A percentile compares a stretch with the other conserved stretches of the same genome.
Conservation (phyloP, 192 early-diverging fungal species). For the Pilobolus umbonatus region DNA sequence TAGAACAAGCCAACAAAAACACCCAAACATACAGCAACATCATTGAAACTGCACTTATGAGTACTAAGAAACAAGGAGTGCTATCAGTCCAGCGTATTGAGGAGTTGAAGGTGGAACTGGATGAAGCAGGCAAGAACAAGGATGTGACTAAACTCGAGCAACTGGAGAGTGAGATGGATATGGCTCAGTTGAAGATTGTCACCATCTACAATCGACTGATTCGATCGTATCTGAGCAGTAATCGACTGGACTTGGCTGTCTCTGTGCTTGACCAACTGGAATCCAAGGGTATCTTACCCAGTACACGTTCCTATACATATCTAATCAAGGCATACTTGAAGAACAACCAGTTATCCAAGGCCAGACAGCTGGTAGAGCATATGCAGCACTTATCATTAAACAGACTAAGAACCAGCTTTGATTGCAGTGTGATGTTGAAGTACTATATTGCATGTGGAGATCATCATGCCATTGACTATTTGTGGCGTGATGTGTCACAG, state of each 20-base stretch:
- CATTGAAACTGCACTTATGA: constrained; percentile 27
- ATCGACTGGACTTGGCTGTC: constrained; percentile 11
- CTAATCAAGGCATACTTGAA: constrained; percentile 26
- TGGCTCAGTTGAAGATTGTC: not conserved
- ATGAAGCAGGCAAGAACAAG: constrained; percentile 13
- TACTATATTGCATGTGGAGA: constrained; percentile 15
- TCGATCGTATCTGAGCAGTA: constrained; percentile 10
- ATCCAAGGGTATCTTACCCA: constrained; percentile 12
- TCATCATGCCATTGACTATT: constrained; percentile 29
- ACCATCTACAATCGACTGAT: constrained; percentile 31
- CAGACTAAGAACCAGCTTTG: constrained; percentile 20
- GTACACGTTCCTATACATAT: constrained; percentile 27
- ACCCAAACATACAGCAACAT: constrained; percentile 23
- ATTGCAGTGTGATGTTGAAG: constrained; percentile 21
- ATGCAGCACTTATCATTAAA: constrained; percentile 20
- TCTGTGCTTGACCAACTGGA: constrained; percentile 1
- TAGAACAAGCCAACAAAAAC: constrained; percentile 13
- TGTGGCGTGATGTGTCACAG: constrained; percentile 28
- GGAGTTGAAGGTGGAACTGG: constrained; percentile 17
- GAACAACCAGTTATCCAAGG: not conserved
- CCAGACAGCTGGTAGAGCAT: constrained; percentile 8
- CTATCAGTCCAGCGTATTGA: constrained; percentile 15
- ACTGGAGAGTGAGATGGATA: constrained; percentile 13
- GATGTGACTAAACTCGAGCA: constrained; percentile 2
- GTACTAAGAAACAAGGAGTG: not conserved